Evolutionary conservation across 1,284 basidiomycete genomes (phyloP).

Genomic region (Microbotryum violaceum): DNA sequence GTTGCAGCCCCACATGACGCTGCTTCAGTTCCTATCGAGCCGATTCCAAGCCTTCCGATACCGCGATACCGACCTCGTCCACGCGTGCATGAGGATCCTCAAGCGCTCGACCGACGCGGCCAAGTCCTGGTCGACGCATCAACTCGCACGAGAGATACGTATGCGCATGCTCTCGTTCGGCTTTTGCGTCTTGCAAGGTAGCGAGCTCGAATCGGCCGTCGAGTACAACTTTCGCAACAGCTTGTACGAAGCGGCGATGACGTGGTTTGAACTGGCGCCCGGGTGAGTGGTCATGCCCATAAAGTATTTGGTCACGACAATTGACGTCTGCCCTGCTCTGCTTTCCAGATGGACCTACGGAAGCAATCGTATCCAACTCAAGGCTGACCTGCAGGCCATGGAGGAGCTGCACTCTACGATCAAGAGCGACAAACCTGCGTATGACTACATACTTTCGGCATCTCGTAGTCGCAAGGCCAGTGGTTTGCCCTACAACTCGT

Average conservation of each 20-base stretch:
- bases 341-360: slow-evolving; percentile 80
- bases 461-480: slow-evolving; percentile 32
- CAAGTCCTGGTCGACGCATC: slow-evolving; percentile 77
- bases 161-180: slow-evolving; percentile 87
- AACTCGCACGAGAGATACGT: slow-evolving; percentile 78
- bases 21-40: slow-evolving; percentile 85
- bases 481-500: slow-evolving; percentile 27
- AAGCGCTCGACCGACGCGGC: slow-evolving; percentile 63
- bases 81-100: slow-evolving; percentile 75
- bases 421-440: slow-evolving; percentile 31
- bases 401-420: slow-evolving; percentile 48
- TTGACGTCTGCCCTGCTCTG: not conserved
- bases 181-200: slow-evolving; percentile 84
- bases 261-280: slow-evolving; percentile 85
- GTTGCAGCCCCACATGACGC: slow-evolving; percentile 71
- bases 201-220: slow-evolving; percentile 72
- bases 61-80: slow-evolving; percentile 72
- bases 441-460: slow-evolving; percentile 23
- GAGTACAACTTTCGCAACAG: slow-evolving; percentile 69
- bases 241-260: slow-evolving; percentile 71
- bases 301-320: too few relatives aligned
- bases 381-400: slow-evolving; percentile 77
- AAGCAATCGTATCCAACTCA: slow-evolving; percentile 78
- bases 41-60: slow-evolving; percentile 90
- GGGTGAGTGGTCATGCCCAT: slow-evolving; percentile 52